Evolutionary conservation across 441 rosid genomes (phyloP), one percentile per base, ranked within the genome.

Genomic region (Daphne laureola): DNA sequence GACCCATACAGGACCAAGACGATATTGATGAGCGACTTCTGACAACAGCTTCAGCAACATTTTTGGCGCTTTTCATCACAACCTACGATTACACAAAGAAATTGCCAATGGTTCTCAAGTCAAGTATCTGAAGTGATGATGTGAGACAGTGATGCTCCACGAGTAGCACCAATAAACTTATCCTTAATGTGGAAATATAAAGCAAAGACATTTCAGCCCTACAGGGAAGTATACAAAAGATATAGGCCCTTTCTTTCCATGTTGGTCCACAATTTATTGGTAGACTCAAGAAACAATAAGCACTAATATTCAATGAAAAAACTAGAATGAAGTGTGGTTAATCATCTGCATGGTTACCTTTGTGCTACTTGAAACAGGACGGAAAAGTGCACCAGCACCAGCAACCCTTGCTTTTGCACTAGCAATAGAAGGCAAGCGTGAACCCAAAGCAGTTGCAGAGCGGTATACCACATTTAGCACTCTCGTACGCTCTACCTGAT

Each of bases 341-440:
- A 53, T 23, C 7, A 9, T 2, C 45, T 44, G 38, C 27, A 40
- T 38, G 25, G 44, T 46, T 81, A 93, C 99, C 93, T 83, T 88
- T 36, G 99, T 93, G 63, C 93, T 70, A 55, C 81, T 83, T 46
- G 96, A 87, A 55, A 93, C 96, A 1, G 99, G 99, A 35, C 79
- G 84, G 36, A 93, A 67, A 70, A 90, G 81, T 17, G 95, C 92
- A 52, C 99, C 88, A 31, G 96, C 97, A 64, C 89, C 97, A 51
- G 85, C 96, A 67, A 93, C 99, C 70, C 84, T 85, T 47, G 97
- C 99, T 69, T 75, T 90, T 12, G 99, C 97, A 59, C 81, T 90
- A 51, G 99, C 95, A 54, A 90, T 79, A 46, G 95, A 87, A 17
- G 99, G 99, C 41, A 93, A 77, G 44, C 65, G 95, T 52, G 99